Evolutionary conservation across 345 rosid genomes (phyloP).

Genomic region (Eutrema yunnanense): DNA sequence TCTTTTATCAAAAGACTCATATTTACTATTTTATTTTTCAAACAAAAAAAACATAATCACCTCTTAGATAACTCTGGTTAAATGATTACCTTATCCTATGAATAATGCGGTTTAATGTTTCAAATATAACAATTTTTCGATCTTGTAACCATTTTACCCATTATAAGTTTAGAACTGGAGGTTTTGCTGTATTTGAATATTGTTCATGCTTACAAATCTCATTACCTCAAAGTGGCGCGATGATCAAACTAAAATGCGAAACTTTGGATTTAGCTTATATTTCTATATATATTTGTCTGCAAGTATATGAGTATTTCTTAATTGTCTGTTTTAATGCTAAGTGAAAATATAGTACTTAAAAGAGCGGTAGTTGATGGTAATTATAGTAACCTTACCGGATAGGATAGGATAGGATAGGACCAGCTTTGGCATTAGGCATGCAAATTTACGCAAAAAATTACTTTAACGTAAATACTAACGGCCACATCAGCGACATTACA

Average conservation of each 20-base stretch:
- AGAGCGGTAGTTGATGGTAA: constrained; percentile 10
- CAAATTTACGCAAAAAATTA: neutral
- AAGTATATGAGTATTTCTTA: neutral
- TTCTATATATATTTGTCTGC: neutral
- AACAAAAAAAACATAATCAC: neutral
- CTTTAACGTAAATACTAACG: neutral
- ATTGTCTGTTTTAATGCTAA: neutral
- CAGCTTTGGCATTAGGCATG: constrained; percentile 2
- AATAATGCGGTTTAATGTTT: neutral
- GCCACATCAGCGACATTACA: constrained; percentile 3
- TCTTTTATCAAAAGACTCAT: neutral
- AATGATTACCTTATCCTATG: constrained; percentile 11
- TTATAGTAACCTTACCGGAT: constrained; percentile 13
- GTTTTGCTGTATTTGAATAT: neutral
- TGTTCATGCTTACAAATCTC: no score
- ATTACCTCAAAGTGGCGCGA: no score
- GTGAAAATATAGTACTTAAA: neutral
- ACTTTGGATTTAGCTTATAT: no score
- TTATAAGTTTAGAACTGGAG: neutral
- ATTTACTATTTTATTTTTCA: neutral
- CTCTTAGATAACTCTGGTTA: neutral
- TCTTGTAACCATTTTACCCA: constrained; percentile 10
- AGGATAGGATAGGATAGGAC: neutral
- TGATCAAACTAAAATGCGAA: no score
- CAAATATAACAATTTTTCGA: neutral